phyloP scores from a whole-genome alignment of 73 alveolate species.

The Paramecium tetraurelia region DNA sequence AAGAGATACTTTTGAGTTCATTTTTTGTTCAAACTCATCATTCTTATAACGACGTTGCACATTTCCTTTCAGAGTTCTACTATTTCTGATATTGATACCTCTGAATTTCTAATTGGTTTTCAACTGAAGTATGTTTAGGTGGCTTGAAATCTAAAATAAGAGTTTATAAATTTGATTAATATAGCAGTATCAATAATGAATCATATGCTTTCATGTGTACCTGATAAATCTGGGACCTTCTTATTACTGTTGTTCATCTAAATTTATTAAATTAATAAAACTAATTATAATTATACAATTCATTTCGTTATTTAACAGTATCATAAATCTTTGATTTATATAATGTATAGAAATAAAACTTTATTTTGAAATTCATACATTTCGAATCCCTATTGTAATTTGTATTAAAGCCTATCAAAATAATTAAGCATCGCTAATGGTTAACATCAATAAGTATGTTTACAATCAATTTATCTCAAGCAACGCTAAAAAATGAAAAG shows the following conservation, averaged over 20 bases:
- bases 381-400: neutral
- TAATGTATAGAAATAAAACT: neutral
- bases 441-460: neutral
- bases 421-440: too few relatives aligned
- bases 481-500: neutral
- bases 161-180: neutral
- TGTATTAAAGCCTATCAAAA: too few relatives aligned
- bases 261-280: neutral
- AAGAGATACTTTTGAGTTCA: neutral
- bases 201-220: neutral
- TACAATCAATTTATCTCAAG: neutral
- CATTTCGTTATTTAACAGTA: neutral
- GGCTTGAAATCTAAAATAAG: slow-evolving; percentile 5
- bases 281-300: neutral
- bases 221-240: neutral
- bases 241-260: neutral
- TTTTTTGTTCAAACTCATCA: slow-evolving; percentile 6
- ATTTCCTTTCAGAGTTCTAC: neutral
- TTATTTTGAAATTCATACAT: neutral
- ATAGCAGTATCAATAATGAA: neutral
- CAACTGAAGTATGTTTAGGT: neutral
- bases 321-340: neutral
- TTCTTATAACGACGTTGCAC: neutral
- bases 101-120: neutral
- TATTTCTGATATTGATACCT: neutral